phyloP scores from a whole-genome alignment of 75 land plant genomes.

The Larix kaempferi region DNA sequence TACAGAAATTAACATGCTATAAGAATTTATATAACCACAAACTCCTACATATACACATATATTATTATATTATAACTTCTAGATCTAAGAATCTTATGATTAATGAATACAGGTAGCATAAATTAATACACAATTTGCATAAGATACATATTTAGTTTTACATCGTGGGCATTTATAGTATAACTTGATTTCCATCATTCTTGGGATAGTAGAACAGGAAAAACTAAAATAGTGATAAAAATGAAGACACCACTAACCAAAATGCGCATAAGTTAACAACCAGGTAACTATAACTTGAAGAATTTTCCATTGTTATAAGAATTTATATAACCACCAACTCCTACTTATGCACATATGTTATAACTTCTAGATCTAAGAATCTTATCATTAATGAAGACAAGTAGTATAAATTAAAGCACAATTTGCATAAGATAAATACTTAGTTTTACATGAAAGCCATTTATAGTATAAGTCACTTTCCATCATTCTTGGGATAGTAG shows the following conservation, averaged over 20 bases:
- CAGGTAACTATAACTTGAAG: too few relatives aligned
- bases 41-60: neutral
- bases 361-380: too few relatives aligned
- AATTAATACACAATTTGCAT: neutral
- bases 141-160: neutral
- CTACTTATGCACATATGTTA: too few relatives aligned
- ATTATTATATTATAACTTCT: neutral
- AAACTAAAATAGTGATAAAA: neutral
- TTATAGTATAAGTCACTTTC: neutral
- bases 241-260: neutral
- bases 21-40: neutral
- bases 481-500: neutral
- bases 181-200: neutral
- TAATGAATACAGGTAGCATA: neutral
- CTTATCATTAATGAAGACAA: too few relatives aligned
- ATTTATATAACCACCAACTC: too few relatives aligned
- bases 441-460: neutral
- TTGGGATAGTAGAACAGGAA: neutral
- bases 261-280: too few relatives aligned
- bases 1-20: neutral
- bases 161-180: neutral
- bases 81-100: neutral
- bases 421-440: neutral
- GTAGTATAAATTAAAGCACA: neutral
- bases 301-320: too few relatives aligned